Conservation (phyloP, 768 basidiomycete species). For the Gloeophyllum trabeum region DNA sequence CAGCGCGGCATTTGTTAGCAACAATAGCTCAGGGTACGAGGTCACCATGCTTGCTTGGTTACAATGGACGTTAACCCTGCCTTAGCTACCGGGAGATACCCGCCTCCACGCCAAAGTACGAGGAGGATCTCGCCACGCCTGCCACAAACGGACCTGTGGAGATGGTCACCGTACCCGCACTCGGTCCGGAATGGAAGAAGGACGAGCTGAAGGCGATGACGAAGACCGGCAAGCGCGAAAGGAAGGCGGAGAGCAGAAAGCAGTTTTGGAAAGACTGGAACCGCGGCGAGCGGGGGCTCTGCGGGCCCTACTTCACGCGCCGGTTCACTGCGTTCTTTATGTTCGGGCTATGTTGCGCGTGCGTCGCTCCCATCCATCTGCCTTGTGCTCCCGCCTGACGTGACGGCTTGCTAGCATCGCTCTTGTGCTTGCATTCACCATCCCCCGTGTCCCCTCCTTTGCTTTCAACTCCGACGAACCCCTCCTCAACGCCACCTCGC, state of each 20-base stretch:
- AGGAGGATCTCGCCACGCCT: conserved; percentile 21
- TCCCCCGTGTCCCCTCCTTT: conserved; percentile 76
- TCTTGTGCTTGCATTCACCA: conserved; percentile 62
- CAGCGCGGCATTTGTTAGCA: conserved; percentile 46
- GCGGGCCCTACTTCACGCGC: conserved; percentile 69
- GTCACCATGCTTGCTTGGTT: conserved; percentile 26
- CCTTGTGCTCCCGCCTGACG: conserved; percentile 4
- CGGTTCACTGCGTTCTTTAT: conserved; percentile 59
- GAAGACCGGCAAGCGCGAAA: conserved; percentile 55
- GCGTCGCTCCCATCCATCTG: conserved; percentile 17
- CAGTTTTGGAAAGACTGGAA: conserved; percentile 68
- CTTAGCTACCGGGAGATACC: conserved; percentile 10
- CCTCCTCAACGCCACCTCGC: conserved; percentile 45
- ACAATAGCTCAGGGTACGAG: conserved; percentile 8
- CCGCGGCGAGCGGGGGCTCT: conserved; percentile 69
- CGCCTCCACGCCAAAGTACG: conserved; percentile 15
- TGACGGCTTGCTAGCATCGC: conserved; percentile 33
- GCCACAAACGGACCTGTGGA: conserved; percentile 48
- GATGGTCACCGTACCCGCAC: conserved; percentile 83
- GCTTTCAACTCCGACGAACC: conserved; percentile 48
- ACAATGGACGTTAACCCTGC: not conserved
- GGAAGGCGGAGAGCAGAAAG: conserved; percentile 37
- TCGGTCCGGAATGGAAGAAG: conserved; percentile 85
- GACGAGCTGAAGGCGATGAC: conserved; percentile 72
- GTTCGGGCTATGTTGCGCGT: conserved; percentile 49